These are phyloP conservation scores for Candida neerlandica DNA, from an alignment of 1,139 yeast genomes.

Conservation along the genomic window DNA sequence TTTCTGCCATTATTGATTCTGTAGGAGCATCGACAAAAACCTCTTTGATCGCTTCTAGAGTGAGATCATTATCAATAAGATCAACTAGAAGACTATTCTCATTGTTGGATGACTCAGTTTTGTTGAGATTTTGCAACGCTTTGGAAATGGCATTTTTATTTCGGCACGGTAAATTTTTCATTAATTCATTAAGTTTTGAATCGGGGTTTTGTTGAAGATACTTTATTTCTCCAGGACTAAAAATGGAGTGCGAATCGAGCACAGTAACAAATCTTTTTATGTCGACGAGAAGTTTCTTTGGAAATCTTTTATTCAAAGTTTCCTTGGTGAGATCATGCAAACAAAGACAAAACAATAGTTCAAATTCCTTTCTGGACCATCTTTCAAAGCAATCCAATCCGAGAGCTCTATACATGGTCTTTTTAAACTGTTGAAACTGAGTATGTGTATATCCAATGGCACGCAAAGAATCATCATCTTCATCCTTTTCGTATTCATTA, in stretches of 20 bases:
- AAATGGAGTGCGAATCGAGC: background rate
- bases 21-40: conserved; percentile 14
- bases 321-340: conserved; percentile 8
- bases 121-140: background rate
- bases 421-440: background rate
- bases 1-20: conserved; percentile 8
- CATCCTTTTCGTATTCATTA: background rate
- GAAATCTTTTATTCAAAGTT: conserved; percentile 3
- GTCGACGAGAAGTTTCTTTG: background rate
- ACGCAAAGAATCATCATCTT: background rate
- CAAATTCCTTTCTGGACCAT: background rate
- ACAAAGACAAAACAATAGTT: background rate
- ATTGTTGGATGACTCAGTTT: background rate
- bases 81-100: background rate
- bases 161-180: background rate
- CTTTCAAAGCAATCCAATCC: background rate
- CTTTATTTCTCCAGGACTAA: background rate
- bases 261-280: conserved; percentile 1
- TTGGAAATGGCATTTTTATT: background rate
- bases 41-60: conserved; percentile 11
- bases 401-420: background rate
- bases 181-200: background rate
- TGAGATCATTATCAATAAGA: conserved; percentile 14
- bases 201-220: background rate
- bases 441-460: background rate